Evolutionary conservation across 768 basidiomycete genomes (phyloP), one percentile per base, ranked within the genome.

Genomic region (Tremella mesenterica): DNA sequence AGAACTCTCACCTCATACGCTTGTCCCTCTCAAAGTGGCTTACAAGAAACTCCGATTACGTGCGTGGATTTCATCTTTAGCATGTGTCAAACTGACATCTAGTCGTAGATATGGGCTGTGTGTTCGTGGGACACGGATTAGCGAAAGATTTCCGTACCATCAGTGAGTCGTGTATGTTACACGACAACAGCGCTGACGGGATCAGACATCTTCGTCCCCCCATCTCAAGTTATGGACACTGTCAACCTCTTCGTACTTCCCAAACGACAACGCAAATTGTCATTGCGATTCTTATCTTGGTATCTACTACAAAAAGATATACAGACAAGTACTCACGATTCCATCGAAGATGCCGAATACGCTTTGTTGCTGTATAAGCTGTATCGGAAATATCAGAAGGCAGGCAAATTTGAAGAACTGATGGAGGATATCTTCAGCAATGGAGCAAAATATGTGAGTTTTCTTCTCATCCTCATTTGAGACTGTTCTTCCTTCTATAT

Each of bases 91-190:
- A n/a, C n/a, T n/a, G n/a, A n/a, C n/a, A n/a, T n/a, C n/a, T 92
- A 18, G 78, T 97, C 4, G 91, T 97, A 18, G 95, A 99, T 70
- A 79, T 85, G 21, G 91, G 92, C 4, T 99, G 95, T 67, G 86
- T 90, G 53, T 99, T 99, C 70, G 85, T 97, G 51, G 95, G 95
- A 0, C 95, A 99, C 64, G 95, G 95, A 4, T 80, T 99, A 16
- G 85, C 89, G 14, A 96, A 97, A 69, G 95, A 99, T 71, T 96
- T 97, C 76, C 82, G 93, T 10, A 97, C 93, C 52, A 99, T 97
- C 76, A 99, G 93, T 93, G 61, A 70, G 87, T 76, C 13, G 18
- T 7, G 5, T 25, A 6, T 10, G 39, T 13, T 25, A 25, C 31
- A 28, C n/a, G 38, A 4, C 20, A n/a, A 14, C 26, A 33, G 21